Evolutionary conservation across 129 eudicot species (phyloP).

Genomic region (Tagetes patula): DNA sequence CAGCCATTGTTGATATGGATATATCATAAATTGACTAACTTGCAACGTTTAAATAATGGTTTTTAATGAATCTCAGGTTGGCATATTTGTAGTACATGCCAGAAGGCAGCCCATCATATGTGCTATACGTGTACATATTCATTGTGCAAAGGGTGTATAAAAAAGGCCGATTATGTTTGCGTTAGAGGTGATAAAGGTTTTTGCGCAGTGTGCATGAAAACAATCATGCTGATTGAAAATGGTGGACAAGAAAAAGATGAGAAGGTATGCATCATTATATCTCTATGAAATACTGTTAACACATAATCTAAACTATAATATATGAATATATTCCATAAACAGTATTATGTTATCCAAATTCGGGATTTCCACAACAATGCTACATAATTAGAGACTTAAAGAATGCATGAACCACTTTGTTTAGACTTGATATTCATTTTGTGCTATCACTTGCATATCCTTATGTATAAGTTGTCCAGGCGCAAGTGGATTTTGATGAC

Average conservation of each 20-base stretch:
- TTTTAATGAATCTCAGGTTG: constrained; percentile 68
- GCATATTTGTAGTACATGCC: constrained; percentile 87
- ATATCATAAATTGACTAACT: neutral
- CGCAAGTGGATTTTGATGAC: constrained; percentile 92
- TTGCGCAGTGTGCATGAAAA: constrained; percentile 83
- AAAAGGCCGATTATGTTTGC: constrained; percentile 62
- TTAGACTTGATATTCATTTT: neutral
- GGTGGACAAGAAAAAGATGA: constrained; percentile 63
- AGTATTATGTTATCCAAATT: neutral
- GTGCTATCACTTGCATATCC: constrained; percentile 15
- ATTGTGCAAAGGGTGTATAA: constrained; percentile 78
- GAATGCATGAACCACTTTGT: neutral
- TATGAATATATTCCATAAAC: neutral
- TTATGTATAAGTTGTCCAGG: constrained; percentile 45
- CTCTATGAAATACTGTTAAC: neutral
- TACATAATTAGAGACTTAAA: constrained; percentile 4
- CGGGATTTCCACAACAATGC: constrained; percentile 10
- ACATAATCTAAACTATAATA: too few relatives aligned
- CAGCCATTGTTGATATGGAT: neutral
- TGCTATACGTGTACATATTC: constrained; percentile 93
- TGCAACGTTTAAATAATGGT: neutral
- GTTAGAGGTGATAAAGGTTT: constrained; percentile 93
- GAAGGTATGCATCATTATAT: constrained; percentile 45
- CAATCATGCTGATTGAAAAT: constrained; percentile 81
- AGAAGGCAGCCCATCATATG: constrained; percentile 73